Percentiles rank a stretch among this genome's conserved stretches.
phyloP scores from a whole-genome alignment of 225 moss, liverwort and hornwort genomes.

The Ulota crispa region DNA sequence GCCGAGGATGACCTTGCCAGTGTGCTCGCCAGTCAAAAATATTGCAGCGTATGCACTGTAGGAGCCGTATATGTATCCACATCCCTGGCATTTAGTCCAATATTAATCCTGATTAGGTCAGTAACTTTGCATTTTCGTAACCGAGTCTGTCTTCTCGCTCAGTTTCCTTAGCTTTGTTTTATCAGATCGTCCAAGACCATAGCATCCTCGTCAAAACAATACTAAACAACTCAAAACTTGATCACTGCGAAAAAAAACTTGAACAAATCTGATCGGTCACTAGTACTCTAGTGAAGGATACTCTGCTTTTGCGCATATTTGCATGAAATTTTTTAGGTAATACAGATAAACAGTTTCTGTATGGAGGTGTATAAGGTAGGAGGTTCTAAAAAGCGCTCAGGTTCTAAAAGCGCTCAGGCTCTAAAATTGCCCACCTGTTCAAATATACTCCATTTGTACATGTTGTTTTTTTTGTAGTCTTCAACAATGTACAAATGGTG shows the following conservation, averaged over 20 bases:
- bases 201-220: background rate
- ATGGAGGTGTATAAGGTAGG: no score
- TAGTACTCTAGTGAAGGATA: background rate
- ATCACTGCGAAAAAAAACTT: background rate
- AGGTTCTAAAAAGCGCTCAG: no score
- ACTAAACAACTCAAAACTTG: background rate
- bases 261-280: background rate
- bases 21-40: constrained; percentile 27
- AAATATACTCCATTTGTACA: no score
- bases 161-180: background rate
- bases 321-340: background rate
- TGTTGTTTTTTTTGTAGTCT: no score
- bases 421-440: no score
- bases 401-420: no score
- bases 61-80: constrained; percentile 44
- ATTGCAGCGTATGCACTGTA: constrained; percentile 34
- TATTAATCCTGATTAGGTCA: background rate
- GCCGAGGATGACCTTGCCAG: constrained; percentile 50
- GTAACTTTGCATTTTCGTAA: background rate
- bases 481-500: no score
- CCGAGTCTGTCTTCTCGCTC: background rate
- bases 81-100: constrained; percentile 36
- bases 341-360: no score
- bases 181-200: background rate
- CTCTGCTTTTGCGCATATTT: background rate